phyloP scores from a whole-genome alignment of 805 yeast species.

The Hanseniaspora lachancei region DNA sequence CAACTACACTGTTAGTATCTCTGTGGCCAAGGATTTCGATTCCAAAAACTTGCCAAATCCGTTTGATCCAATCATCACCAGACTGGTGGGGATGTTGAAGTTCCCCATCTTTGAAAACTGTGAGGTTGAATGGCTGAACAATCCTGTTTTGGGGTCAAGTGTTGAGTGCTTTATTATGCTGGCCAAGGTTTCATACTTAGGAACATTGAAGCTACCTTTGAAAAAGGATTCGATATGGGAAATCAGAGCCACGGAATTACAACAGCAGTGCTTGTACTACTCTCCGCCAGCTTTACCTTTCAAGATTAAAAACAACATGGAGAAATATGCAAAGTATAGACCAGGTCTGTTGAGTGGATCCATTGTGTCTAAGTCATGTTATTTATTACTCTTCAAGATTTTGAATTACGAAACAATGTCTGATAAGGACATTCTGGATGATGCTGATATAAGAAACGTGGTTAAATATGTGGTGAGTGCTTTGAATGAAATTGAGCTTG shows the following conservation, averaged over 20 bases:
- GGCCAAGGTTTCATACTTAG: slow-evolving; percentile 30
- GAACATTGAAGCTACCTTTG: slow-evolving; percentile 20
- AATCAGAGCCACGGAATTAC: slow-evolving; percentile 14
- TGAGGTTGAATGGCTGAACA: slow-evolving; percentile 30
- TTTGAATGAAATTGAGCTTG: slow-evolving; percentile 16
- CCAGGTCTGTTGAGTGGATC: slow-evolving; percentile 19
- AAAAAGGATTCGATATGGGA: slow-evolving; percentile 14
- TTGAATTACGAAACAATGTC: slow-evolving; percentile 12
- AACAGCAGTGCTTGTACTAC: slow-evolving; percentile 18
- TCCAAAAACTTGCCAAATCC: slow-evolving; percentile 17
- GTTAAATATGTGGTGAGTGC: slow-evolving; percentile 17
- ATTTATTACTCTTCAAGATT: slow-evolving; percentile 16
- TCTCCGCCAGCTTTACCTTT: slow-evolving; percentile 18
- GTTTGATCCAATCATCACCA: slow-evolving; percentile 15
- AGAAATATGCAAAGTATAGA: slow-evolving; percentile 17
- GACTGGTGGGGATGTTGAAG: slow-evolving; percentile 15
- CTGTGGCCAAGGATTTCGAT: slow-evolving; percentile 15
- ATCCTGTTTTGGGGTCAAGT: slow-evolving; percentile 33
- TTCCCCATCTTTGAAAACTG: slow-evolving; percentile 21
- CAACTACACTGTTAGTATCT: slow-evolving; percentile 18
- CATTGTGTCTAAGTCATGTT: slow-evolving; percentile 18
- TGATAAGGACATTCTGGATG: slow-evolving; percentile 14
- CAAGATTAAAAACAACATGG: slow-evolving; percentile 16
- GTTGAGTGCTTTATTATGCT: slow-evolving; percentile 28
- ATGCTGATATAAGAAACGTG: slow-evolving; percentile 17